Evolutionary conservation across 495 filamentous ascomycete species (phyloP).

Genomic region (Xylaria telfairii): DNA sequence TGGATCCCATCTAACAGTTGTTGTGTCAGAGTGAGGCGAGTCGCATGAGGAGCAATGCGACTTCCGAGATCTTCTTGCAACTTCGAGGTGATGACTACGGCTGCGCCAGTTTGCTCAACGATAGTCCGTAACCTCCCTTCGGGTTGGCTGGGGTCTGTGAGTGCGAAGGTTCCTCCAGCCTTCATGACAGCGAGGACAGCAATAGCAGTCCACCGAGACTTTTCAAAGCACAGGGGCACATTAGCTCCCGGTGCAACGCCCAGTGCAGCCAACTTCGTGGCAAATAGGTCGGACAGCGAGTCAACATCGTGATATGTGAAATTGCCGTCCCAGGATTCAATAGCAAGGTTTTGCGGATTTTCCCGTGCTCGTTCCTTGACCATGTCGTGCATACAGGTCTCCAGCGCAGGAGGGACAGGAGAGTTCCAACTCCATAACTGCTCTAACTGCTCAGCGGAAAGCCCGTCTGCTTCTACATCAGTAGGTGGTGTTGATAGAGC

Average conservation of each 20-base stretch:
- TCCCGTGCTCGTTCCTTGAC: conserved; percentile 40
- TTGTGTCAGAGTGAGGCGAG: conserved; percentile 33
- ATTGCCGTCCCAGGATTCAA: conserved; percentile 63
- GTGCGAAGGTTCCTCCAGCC: conserved; percentile 53
- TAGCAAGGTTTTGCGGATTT: conserved; percentile 40
- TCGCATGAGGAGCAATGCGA: conserved; percentile 36
- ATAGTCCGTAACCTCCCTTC: conserved; percentile 59
- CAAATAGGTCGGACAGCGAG: conserved; percentile 53
- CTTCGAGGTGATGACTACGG: conserved; percentile 60
- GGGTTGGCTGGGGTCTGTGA: conserved; percentile 50
- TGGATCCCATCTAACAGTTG: conserved; percentile 21
- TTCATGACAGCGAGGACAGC: conserved; percentile 61
- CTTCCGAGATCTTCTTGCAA: conserved; percentile 38
- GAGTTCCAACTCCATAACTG: conserved; percentile 51
- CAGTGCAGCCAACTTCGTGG: conserved; percentile 44
- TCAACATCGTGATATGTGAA: conserved; percentile 64
- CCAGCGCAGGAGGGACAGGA: conserved; percentile 44
- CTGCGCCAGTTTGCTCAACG: conserved; percentile 55
- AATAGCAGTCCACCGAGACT: conserved; percentile 59
- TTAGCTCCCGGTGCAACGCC: conserved; percentile 55
- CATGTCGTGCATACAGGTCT: conserved; percentile 48
- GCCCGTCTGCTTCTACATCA: conserved; percentile 36
- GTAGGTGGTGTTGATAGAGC: conserved; percentile 40
- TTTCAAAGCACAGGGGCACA: conserved; percentile 62
- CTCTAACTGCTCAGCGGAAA: conserved; percentile 38